Evolutionary conservation across 192 early-diverging fungal genomes (phyloP).

Genomic region (Backusella circina): DNA sequence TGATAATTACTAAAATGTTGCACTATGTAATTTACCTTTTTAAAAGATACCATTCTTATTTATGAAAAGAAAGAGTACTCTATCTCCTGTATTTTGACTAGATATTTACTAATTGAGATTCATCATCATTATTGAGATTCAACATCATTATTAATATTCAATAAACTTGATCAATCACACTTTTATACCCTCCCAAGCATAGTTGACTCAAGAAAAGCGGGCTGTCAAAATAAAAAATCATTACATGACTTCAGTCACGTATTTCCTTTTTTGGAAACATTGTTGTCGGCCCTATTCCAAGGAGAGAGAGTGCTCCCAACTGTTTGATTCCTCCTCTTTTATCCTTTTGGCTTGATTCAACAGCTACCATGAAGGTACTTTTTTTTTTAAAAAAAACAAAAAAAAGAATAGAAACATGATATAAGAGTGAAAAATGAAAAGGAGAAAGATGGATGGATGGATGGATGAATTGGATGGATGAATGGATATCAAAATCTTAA

Average conservation of each 20-base stretch:
- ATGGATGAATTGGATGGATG: conserved; percentile 14
- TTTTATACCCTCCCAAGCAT: too few relatives aligned
- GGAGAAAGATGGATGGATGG: conserved; percentile 23
- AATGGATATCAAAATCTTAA: not conserved
- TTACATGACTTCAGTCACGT: not conserved
- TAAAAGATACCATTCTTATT: too few relatives aligned
- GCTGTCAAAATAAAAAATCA: not conserved
- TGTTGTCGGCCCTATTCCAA: not conserved
- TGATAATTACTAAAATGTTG: too few relatives aligned
- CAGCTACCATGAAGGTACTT: conserved; percentile 25
- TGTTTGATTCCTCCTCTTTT: conserved; percentile 18
- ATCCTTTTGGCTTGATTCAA: conserved; percentile 12
- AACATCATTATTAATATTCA: too few relatives aligned
- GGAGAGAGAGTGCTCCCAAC: not conserved
- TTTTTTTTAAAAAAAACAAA: not conserved
- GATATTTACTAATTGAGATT: too few relatives aligned
- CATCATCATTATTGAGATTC: too few relatives aligned
- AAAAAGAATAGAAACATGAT: not conserved
- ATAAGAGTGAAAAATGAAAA: not conserved
- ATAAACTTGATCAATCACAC: too few relatives aligned
- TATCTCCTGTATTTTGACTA: too few relatives aligned
- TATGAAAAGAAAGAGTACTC: too few relatives aligned
- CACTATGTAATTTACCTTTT: too few relatives aligned
- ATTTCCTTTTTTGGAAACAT: not conserved
- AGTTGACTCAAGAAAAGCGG: too few relatives aligned